Base-by-base conservation (phyloP, 805 yeast species). In the Cephaloascus albidus region DNA sequence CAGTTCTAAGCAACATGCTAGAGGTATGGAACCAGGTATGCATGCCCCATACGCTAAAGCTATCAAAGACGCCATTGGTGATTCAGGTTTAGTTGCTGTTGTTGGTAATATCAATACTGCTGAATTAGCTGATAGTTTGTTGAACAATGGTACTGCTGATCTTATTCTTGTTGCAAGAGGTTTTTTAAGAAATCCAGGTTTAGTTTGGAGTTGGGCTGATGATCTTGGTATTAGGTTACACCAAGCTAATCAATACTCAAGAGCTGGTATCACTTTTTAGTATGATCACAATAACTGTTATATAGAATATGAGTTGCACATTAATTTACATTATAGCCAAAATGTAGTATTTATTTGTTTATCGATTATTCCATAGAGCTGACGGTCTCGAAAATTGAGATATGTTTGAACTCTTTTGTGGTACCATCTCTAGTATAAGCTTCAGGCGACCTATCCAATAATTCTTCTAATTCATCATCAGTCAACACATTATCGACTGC, bases 141-240 rank as follows among this genome's bases (percentile, higher is more conserved):
- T 76, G 1, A 70, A 68, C 39, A 50, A 62, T 14, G 70, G 69
- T 2, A 45, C 45, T n/a, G 61, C 70, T 37, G 85, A 78, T 52
- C 41, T 74, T 19, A 64, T 68, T 6, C 48, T 74, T 10, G 61
- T 65, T 34, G 85, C 77, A 1, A 49, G 61, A 15, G 60, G 52
- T 2, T 73, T 72, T 45, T 53, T 76, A 43, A 63, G 58, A 43
- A 61, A 70, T 44, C 79, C 81, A 3, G 72, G 68, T n/a, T 59
- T 72, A 31, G 74, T 62, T 4, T 65, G 68, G 55, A 47, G 52
- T 4, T 70, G 73, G 63, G 84, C 82, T 2, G 68, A 69, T 33
- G 64, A 72, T 31, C 56, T 74, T 36, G 70, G 58, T 3, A 66
- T 74, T 20, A 46, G 57, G 38, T 45, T 70, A 4, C 54, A 65